Evolutionary conservation across 1,139 yeast species (phyloP).

Genomic region (Fermentozyma sake): DNA sequence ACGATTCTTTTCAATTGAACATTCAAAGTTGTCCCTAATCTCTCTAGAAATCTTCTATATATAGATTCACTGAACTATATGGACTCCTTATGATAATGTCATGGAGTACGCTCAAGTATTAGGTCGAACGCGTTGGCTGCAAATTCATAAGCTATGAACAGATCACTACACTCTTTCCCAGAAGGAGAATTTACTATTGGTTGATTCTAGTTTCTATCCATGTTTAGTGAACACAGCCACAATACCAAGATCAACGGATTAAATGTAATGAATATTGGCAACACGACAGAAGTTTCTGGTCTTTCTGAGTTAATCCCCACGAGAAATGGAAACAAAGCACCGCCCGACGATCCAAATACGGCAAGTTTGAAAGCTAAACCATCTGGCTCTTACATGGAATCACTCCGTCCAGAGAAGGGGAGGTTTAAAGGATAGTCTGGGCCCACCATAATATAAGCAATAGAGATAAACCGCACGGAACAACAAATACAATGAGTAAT

Average conservation of each 20-base stretch:
- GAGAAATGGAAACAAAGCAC: conserved; percentile 56
- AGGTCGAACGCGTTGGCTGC: no score
- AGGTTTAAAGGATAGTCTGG: conserved; percentile 50
- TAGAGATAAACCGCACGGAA: conserved; percentile 39
- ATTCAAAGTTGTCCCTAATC: no score
- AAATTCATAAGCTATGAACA: conserved; percentile 1
- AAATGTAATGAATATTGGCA: conserved; percentile 45
- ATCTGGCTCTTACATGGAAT: conserved; percentile 52
- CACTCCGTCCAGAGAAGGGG: conserved; percentile 32
- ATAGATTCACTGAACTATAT: no score
- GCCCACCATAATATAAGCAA: conserved; percentile 48
- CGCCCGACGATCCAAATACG: conserved; percentile 61
- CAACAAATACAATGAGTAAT: conserved; percentile 38
- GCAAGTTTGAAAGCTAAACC: conserved; percentile 47
- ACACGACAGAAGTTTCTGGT: conserved; percentile 47
- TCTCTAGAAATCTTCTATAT: no score
- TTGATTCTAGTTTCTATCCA: conserved; percentile 9
- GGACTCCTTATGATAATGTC: no score
- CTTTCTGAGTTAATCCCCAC: conserved; percentile 49
- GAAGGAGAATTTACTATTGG: conserved; percentile 5
- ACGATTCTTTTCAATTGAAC: no score
- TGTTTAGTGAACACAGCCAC: conserved; percentile 46
- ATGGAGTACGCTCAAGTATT: no score
- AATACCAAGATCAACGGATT: conserved; percentile 31
- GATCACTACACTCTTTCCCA: conserved; percentile 13